Evolutionary conservation across 805 yeast genomes (phyloP).

Genomic region (Sugiyamaella valdiviana): DNA sequence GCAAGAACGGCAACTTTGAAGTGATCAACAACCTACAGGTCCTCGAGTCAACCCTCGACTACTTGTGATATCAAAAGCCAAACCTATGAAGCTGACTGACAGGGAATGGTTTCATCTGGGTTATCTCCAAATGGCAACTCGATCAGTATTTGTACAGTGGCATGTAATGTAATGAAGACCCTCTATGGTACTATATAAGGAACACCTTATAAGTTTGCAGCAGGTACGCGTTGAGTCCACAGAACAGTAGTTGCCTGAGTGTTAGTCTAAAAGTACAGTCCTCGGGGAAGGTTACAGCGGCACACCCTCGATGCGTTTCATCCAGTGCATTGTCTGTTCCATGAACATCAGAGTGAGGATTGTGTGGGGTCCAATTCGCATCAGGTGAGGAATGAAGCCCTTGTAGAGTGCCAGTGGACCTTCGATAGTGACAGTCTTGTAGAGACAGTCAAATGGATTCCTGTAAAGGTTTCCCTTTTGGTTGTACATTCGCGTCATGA

Average conservation of each 20-base stretch:
- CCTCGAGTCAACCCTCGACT: constrained; percentile 15
- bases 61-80: constrained; percentile 14
- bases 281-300: constrained; percentile 14
- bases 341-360: constrained; percentile 78
- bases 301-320: constrained; percentile 39
- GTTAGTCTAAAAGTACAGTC: not conserved
- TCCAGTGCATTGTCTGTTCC: constrained; percentile 85
- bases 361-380: constrained; percentile 94
- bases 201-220: too few species aligned
- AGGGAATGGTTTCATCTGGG: too few species aligned
- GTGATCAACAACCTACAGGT: constrained; percentile 18
- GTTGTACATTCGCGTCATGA: constrained; percentile 89
- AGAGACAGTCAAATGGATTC: constrained; percentile 84
- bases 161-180: too few species aligned
- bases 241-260: not conserved
- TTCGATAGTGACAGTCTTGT: constrained; percentile 74
- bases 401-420: constrained; percentile 87
- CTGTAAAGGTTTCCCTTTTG: constrained; percentile 82
- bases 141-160: too few species aligned
- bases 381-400: constrained; percentile 89
- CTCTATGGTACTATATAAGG: too few species aligned
- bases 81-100: too few species aligned
- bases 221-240: too few species aligned
- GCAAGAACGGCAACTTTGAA: constrained; percentile 26
- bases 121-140: too few species aligned